These are phyloP conservation scores for Cylindrotheca fusiformis DNA, from an alignment of 108 stramenopile species.

Conservation along the genomic window DNA sequence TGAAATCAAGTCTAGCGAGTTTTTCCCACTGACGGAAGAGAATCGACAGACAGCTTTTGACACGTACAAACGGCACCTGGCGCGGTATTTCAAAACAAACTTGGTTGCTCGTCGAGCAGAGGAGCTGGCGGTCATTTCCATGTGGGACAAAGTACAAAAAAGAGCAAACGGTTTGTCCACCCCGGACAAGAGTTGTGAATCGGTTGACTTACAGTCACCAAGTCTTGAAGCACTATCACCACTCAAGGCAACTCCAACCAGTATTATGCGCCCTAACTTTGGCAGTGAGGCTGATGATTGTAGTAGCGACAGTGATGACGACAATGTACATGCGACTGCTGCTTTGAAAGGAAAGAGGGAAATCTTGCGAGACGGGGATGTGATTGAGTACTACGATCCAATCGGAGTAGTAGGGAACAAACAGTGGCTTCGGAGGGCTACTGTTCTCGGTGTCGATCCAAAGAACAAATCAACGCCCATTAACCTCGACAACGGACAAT, in stretches of 20 bases:
- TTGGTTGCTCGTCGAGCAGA: neutral
- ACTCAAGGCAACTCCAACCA: neutral
- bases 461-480: slow-evolving; percentile 2
- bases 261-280: neutral
- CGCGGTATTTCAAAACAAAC: neutral
- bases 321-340: neutral
- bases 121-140: neutral
- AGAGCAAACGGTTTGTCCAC: neutral
- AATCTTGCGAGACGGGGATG: slow-evolving; percentile 10
- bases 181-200: neutral
- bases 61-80: neutral
- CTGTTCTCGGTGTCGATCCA: neutral
- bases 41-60: neutral
- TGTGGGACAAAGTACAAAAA: neutral
- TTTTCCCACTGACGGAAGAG: neutral
- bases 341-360: neutral
- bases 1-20: neutral
- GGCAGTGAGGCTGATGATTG: neutral
- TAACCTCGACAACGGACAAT: slow-evolving; percentile 12
- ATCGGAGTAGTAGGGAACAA: slow-evolving; percentile 1
- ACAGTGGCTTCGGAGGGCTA: neutral
- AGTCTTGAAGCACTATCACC: neutral
- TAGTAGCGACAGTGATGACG: slow-evolving; percentile 2
- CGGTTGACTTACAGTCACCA: neutral
- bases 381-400: slow-evolving; percentile 13